These are phyloP conservation scores for Eimeria sp. DNA, from an alignment of 169 alveolate species.

Conservation along the genomic window DNA sequence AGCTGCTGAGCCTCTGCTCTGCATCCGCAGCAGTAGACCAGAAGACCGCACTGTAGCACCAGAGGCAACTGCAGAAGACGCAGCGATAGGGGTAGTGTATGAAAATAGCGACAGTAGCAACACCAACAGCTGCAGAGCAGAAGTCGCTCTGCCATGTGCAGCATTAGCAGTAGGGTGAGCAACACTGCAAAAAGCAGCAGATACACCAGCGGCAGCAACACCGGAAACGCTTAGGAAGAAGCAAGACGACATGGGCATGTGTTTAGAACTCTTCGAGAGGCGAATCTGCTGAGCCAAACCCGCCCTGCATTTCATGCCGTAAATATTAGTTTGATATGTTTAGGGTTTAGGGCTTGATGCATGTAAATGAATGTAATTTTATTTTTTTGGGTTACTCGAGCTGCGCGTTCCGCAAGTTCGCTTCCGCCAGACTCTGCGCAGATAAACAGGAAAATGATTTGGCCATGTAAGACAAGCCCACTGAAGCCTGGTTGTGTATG, in stretches of 20 bases:
- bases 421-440: slow-evolving; percentile 53
- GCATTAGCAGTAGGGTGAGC: not conserved
- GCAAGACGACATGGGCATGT: not conserved
- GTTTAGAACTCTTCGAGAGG: not conserved
- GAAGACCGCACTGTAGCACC: not conserved
- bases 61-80: not conserved
- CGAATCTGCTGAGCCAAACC: not conserved
- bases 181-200: too few species aligned
- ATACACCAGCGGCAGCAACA: not conserved
- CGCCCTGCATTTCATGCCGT: not conserved
- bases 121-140: not conserved
- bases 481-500: not conserved
- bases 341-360: not conserved
- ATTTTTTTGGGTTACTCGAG: not conserved
- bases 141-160: not conserved
- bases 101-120: too few species aligned
- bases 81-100: not conserved
- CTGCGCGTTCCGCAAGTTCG: slow-evolving; percentile 4
- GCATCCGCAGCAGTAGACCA: not conserved
- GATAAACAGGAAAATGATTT: not conserved
- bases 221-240: not conserved
- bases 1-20: slow-evolving; percentile 52
- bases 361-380: not conserved
- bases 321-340: not conserved
- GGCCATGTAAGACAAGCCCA: not conserved